Evolutionary conservation across 345 rosid species (phyloP).

Genomic region (Melaleuca quinquenervia): DNA sequence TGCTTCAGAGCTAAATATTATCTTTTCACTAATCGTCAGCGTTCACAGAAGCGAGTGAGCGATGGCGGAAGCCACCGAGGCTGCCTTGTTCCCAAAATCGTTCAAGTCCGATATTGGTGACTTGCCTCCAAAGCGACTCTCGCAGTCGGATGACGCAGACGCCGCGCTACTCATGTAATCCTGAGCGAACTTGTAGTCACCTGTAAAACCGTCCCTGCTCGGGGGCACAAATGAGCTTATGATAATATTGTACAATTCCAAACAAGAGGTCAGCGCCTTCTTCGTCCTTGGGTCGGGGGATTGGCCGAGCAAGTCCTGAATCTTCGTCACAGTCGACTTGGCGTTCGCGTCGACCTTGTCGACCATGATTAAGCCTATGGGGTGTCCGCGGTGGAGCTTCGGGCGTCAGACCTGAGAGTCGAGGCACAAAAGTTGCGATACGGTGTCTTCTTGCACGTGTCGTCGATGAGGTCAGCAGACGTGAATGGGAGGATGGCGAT

Average conservation of each 20-base stretch:
- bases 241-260: background rate
- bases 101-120: background rate
- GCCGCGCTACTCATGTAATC: background rate
- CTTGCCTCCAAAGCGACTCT: background rate
- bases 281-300: background rate
- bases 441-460: constrained; percentile 7
- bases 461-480: background rate
- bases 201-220: background rate
- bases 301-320: background rate
- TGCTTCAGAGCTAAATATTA: no score
- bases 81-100: background rate
- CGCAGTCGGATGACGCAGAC: background rate
- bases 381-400: background rate
- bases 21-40: background rate
- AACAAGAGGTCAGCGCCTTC: background rate
- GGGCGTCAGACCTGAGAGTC: constrained; percentile 5
- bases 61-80: background rate
- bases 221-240: background rate
- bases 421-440: constrained; percentile 1
- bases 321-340: background rate
- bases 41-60: background rate
- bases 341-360: constrained; percentile 4
- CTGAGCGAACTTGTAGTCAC: background rate
- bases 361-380: background rate
- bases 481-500: background rate